phyloP scores from a whole-genome alignment of 2,329 filamentous ascomycete genomes.

The Sporothrix luriei region DNA sequence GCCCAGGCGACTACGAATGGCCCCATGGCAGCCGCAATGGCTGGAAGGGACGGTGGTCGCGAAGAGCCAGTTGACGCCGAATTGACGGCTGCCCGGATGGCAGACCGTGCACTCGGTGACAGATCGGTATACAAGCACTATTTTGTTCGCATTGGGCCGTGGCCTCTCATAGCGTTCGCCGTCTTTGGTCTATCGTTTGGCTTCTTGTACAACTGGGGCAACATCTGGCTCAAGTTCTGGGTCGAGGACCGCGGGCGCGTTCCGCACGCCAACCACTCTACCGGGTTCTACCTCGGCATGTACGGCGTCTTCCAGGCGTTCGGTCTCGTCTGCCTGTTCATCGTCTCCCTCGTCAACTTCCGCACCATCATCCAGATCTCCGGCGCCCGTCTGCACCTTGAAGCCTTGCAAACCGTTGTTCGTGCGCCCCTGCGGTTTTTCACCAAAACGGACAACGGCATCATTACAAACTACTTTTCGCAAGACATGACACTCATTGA shows the following conservation, averaged over 20 bases:
- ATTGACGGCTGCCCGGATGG: slow-evolving; percentile 1
- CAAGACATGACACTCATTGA: slow-evolving; percentile 50
- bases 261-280: slow-evolving; percentile 33
- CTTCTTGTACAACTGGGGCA: slow-evolving; percentile 39
- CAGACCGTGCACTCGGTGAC: slow-evolving; percentile 27
- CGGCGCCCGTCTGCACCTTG: slow-evolving; percentile 39
- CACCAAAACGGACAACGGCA: slow-evolving; percentile 44
- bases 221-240: slow-evolving; percentile 43
- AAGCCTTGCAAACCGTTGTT: slow-evolving; percentile 43
- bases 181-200: slow-evolving; percentile 34
- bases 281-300: slow-evolving; percentile 41
- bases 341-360: slow-evolving; percentile 36
- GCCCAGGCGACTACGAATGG: not conserved
- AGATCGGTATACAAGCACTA: slow-evolving; percentile 36
- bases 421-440: slow-evolving; percentile 44
- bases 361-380: slow-evolving; percentile 36
- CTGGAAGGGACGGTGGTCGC: not conserved
- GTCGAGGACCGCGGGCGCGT: slow-evolving; percentile 35
- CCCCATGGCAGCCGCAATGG: not conserved
- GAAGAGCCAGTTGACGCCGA: not conserved
- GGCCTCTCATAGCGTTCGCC: slow-evolving; percentile 32
- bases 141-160: slow-evolving; percentile 34
- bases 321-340: slow-evolving; percentile 36
- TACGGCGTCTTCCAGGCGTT: slow-evolving; percentile 39
- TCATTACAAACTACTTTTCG: slow-evolving; percentile 47